phyloP scores from a whole-genome alignment of 2,329 filamentous ascomycete species.

The Trichophyton equinum region DNA sequence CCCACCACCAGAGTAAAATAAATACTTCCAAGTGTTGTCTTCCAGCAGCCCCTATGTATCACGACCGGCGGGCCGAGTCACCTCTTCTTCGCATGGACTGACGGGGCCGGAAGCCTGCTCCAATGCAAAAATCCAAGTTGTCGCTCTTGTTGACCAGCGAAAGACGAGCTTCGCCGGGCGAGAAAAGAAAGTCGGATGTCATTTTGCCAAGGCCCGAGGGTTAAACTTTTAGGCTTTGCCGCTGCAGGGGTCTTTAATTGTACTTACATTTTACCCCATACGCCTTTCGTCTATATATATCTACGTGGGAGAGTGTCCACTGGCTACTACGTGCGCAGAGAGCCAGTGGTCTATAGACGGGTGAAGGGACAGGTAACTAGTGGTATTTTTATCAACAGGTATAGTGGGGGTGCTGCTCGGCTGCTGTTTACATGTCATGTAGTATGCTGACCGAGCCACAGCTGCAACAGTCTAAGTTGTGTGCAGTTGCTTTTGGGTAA shows the following conservation, averaged over 20 bases:
- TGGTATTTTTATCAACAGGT: background rate
- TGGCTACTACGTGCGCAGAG: background rate
- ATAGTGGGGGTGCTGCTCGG: background rate
- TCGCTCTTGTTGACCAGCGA: background rate
- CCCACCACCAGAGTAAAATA: background rate
- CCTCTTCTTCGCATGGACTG: background rate
- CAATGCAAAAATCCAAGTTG: background rate
- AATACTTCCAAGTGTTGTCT: background rate
- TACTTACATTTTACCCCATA: background rate
- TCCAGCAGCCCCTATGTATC: background rate
- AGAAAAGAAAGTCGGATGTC: constrained; percentile 4
- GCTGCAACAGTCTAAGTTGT: background rate
- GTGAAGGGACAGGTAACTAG: background rate
- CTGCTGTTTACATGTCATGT: background rate
- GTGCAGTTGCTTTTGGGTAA: background rate
- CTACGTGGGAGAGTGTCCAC: background rate
- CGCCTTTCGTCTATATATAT: background rate
- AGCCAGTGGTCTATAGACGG: background rate
- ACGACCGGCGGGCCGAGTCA: background rate
- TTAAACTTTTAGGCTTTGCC: constrained; percentile 6
- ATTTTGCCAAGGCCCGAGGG: constrained; percentile 4
- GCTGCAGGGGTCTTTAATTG: constrained; percentile 1
- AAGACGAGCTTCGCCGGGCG: background rate
- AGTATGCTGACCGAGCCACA: background rate
- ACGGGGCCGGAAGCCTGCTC: background rate